Percentiles rank a stretch among this genome's conserved stretches.
Conservation (phyloP, 1,139 yeast species). For the Diutina rugosa region DNA sequence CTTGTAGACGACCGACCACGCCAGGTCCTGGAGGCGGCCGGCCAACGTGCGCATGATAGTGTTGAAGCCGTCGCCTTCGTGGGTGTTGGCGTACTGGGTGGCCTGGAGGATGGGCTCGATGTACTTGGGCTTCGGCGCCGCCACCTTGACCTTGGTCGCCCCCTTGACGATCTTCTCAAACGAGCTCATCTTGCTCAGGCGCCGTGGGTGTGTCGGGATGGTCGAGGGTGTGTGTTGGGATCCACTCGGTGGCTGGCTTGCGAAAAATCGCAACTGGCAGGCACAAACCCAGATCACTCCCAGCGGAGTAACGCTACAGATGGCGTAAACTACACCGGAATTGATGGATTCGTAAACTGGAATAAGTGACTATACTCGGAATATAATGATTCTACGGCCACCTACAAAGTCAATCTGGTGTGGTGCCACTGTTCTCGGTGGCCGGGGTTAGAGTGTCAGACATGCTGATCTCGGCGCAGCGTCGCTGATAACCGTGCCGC, state of each 20-base stretch:
- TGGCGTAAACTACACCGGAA: too few species aligned
- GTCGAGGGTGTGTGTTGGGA: not conserved
- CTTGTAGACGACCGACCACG: slow-evolving; percentile 88
- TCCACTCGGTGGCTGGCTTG: not conserved
- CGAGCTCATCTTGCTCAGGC: slow-evolving; percentile 22
- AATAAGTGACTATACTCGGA: too few species aligned
- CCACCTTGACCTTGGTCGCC: slow-evolving; percentile 50
- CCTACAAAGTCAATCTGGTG: too few species aligned
- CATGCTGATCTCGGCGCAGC: not conserved
- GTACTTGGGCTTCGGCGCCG: slow-evolving; percentile 96
- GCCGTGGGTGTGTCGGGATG: not conserved
- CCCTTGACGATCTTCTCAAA: slow-evolving; percentile 36
- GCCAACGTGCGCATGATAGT: slow-evolving; percentile 57
- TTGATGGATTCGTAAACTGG: too few species aligned
- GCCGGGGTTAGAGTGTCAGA: too few species aligned
- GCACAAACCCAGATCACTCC: not conserved
- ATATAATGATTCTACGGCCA: too few species aligned
- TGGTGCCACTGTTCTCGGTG: too few species aligned
- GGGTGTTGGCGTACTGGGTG: slow-evolving; percentile 30
- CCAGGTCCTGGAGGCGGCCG: slow-evolving; percentile 53
- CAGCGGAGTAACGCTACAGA: too few species aligned
- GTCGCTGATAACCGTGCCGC: not conserved
- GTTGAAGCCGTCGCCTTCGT: slow-evolving; percentile 43
- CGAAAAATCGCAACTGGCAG: not conserved
- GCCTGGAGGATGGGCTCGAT: slow-evolving; percentile 85